Base-by-base conservation (phyloP, 441 rosid species). In the Erodium texanum region DNA sequence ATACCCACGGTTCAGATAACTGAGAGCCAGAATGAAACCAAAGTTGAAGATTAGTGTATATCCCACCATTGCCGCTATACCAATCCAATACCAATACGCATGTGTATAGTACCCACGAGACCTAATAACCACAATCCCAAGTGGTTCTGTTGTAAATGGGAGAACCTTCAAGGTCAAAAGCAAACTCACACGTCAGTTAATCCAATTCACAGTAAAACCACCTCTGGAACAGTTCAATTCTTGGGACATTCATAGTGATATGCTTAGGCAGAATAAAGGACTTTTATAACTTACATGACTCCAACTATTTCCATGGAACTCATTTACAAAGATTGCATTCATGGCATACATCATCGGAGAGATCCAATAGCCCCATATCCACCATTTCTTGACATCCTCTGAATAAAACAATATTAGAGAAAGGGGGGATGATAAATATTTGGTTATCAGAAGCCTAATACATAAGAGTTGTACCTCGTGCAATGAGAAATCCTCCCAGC, bases 301-400 rank as follows among this genome's bases (percentile, higher is more conserved):
- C 97, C 97, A 91, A 32, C 86, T 83, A 19, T 84, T 62, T 38
- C 94, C 94, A 2, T 89, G 88, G 73, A 86, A 92, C 75, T 89
- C 97, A 52, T 92, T 92, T 63, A 81, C 86, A 5, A 78, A 69
- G 29, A 9, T 43, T 15, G 78, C 69, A 43, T 66, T 75, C 69
- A 70, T 71, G 24, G 65, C 66, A 16, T 75, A 75, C 74, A 71
- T 71, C 78, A 75, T 10, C 2, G 73, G 70, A 6, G 73, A 74
- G 7, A 36, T 19, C 77, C 77, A 74, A 45, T 69, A 74, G 56
- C 62, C 74, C 74, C 78, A 75, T 7, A 67, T 66, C 74, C 78
- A 75, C 78, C 78, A 75, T 29, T 71, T 71, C 59, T 76, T 68
- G 0, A 76, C 38, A 29, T 69, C 38, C 45, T 65, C 77, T 74